These are phyloP conservation scores for Ophiosphaerella herpotricha DNA, from an alignment of 2,329 filamentous ascomycete species.

Conservation along the genomic window DNA sequence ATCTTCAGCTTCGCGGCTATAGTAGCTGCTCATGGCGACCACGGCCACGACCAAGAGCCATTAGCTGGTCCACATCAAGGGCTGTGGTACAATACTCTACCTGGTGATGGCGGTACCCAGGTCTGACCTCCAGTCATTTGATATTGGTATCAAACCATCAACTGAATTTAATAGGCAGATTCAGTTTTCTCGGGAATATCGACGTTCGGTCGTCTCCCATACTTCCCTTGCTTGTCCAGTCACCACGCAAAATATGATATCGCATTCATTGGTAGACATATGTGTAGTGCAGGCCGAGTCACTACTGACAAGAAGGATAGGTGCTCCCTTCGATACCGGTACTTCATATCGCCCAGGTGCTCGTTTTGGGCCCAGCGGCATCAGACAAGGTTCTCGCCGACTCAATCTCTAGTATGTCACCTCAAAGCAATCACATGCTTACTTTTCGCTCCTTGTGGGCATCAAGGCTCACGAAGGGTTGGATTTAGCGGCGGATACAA, in stretches of 20 bases:
- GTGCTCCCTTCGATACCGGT: constrained; percentile 83
- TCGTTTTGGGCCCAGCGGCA: constrained; percentile 81
- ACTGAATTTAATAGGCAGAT: constrained; percentile 65
- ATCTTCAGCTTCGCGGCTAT: constrained; percentile 52
- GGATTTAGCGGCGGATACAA: constrained; percentile 80
- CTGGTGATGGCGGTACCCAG: constrained; percentile 83
- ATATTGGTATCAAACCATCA: neutral
- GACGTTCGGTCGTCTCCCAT: constrained; percentile 79
- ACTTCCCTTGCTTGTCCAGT: constrained; percentile 75
- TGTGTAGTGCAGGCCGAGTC: neutral
- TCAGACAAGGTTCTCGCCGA: constrained; percentile 82
- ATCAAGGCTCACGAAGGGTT: constrained; percentile 56
- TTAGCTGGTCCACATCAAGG: constrained; percentile 72
- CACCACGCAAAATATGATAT: constrained; percentile 75
- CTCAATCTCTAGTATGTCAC: constrained; percentile 80
- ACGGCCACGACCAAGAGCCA: constrained; percentile 62
- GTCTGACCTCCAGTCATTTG: constrained; percentile 49
- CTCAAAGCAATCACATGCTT: constrained; percentile 47
- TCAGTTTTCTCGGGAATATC: constrained; percentile 88
- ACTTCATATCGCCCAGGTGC: constrained; percentile 85
- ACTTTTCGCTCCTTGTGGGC: constrained; percentile 34
- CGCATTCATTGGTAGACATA: constrained; percentile 72
- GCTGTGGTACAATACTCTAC: constrained; percentile 82
- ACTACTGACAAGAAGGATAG: constrained; percentile 46
- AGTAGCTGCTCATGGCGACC: constrained; percentile 63